Evolutionary conservation across 2,329 filamentous ascomycete genomes (phyloP).

Genomic region (Keithomyces neogunnii): DNA sequence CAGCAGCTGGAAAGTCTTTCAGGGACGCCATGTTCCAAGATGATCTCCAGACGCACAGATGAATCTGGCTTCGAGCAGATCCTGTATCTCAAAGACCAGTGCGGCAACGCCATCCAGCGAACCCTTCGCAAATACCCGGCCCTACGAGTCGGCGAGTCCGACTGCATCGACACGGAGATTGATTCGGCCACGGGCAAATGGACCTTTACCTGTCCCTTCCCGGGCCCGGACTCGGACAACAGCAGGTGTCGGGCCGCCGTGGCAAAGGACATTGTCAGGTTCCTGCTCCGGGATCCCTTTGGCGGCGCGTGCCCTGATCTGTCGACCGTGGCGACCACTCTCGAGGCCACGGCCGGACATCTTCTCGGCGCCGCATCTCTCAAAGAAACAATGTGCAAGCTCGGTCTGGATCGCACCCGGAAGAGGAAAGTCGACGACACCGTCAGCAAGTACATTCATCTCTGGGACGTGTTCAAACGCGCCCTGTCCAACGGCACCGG

Average conservation of each 20-base stretch:
- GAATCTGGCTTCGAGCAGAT: constrained; percentile 22
- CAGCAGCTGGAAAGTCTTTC: constrained; percentile 23
- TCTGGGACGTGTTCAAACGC: constrained; percentile 22
- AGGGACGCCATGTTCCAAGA: constrained; percentile 20
- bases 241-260: constrained; percentile 23
- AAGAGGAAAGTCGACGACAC: constrained; percentile 16
- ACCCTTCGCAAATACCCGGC: constrained; percentile 19
- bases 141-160: constrained; percentile 22
- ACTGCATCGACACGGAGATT: constrained; percentile 20
- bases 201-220: constrained; percentile 28
- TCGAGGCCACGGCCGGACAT: constrained; percentile 19
- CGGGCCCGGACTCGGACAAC: constrained; percentile 19
- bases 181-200: constrained; percentile 20
- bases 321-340: constrained; percentile 24
- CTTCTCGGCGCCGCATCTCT: constrained; percentile 19
- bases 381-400: constrained; percentile 16
- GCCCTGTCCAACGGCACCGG: constrained; percentile 18
- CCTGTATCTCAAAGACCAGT: constrained; percentile 27
- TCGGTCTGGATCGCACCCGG: constrained; percentile 13
- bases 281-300: constrained; percentile 26
- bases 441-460: constrained; percentile 18
- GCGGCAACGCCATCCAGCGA: constrained; percentile 18
- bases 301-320: constrained; percentile 26
- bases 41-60: constrained; percentile 14
- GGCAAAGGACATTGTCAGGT: constrained; percentile 21